phyloP scores from a whole-genome alignment of 2,329 filamentous ascomycete species.

The Penicillium sclerotiorum region DNA sequence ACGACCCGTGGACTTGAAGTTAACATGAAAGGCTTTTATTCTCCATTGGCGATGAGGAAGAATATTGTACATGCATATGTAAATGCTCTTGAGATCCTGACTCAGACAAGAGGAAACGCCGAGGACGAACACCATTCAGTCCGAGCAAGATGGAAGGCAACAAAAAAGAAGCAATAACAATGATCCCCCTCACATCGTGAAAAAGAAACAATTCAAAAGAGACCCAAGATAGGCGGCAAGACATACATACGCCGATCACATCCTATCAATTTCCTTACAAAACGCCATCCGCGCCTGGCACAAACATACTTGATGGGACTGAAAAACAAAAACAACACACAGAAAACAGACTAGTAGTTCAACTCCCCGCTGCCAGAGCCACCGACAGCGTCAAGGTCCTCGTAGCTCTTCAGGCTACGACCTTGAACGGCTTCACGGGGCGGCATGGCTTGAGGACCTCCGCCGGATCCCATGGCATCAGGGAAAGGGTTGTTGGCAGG shows the following conservation, averaged over 20 bases:
- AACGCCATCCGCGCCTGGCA: slow-evolving; percentile 16
- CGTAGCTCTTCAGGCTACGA: slow-evolving; percentile 92
- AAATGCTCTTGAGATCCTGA: neutral
- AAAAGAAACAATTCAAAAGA: neutral
- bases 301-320: slow-evolving; percentile 2
- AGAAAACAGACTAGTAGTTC: slow-evolving; percentile 68
- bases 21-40: neutral
- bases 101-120: slow-evolving; percentile 2
- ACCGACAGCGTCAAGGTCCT: slow-evolving; percentile 87
- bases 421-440: slow-evolving; percentile 91
- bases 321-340: slow-evolving; percentile 1
- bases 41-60: slow-evolving; percentile 11
- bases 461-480: slow-evolving; percentile 60
- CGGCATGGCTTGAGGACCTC: slow-evolving; percentile 72
- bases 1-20: neutral
- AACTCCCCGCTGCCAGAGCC: slow-evolving; percentile 77
- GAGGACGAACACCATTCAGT: neutral
- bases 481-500: slow-evolving; percentile 50
- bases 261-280: slow-evolving; percentile 16
- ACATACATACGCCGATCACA: slow-evolving; percentile 1
- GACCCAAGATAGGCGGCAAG: neutral
- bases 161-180: slow-evolving; percentile 1
- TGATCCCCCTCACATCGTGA: no score
- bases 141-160: neutral
- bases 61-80: slow-evolving; percentile 25